These are phyloP conservation scores for Knufia fluminis DNA, from an alignment of 2,329 filamentous ascomycete species.

Conservation along the genomic window DNA sequence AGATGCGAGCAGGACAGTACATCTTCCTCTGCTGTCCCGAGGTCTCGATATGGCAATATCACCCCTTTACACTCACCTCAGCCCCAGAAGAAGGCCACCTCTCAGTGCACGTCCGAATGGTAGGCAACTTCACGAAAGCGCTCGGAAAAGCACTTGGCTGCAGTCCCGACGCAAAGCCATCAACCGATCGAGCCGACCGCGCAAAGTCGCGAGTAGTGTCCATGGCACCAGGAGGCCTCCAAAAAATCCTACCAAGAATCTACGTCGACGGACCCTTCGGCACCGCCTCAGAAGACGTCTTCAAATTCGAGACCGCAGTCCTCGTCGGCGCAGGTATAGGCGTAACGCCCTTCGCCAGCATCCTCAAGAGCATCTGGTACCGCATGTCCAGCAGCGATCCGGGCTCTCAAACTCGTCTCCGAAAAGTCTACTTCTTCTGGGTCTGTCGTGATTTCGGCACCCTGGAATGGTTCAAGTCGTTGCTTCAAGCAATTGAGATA, in stretches of 20 bases:
- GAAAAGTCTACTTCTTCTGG: slow-evolving; percentile 92
- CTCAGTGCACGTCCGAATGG: slow-evolving; percentile 72
- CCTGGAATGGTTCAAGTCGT: slow-evolving; percentile 81
- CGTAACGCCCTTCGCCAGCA: slow-evolving; percentile 44
- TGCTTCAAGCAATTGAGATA: slow-evolving; percentile 75
- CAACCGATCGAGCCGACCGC: slow-evolving; percentile 23
- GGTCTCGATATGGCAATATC: slow-evolving; percentile 80
- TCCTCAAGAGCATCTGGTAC: slow-evolving; percentile 81
- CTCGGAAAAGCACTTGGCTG: slow-evolving; percentile 65
- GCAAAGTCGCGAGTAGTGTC: slow-evolving; percentile 52
- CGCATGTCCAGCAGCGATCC: slow-evolving; percentile 59
- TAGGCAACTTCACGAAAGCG: slow-evolving; percentile 69
- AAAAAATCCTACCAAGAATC: slow-evolving; percentile 62
- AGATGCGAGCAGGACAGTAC: slow-evolving; percentile 67
- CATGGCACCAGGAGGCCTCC: slow-evolving; percentile 52
- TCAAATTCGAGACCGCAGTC: slow-evolving; percentile 47
- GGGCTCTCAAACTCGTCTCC: slow-evolving; percentile 60
- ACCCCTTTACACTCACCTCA: slow-evolving; percentile 77
- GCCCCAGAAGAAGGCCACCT: slow-evolving; percentile 87
- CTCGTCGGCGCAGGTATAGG: slow-evolving; percentile 44
- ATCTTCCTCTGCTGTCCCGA: slow-evolving; percentile 84
- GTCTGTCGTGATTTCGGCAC: slow-evolving; percentile 79
- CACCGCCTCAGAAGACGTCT: slow-evolving; percentile 77
- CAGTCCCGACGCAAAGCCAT: slow-evolving; percentile 14
- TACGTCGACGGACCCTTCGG: slow-evolving; percentile 82